These are phyloP conservation scores for Diospyros lotus DNA, from an alignment of 148 eudicot genomes.

Conservation along the genomic window DNA sequence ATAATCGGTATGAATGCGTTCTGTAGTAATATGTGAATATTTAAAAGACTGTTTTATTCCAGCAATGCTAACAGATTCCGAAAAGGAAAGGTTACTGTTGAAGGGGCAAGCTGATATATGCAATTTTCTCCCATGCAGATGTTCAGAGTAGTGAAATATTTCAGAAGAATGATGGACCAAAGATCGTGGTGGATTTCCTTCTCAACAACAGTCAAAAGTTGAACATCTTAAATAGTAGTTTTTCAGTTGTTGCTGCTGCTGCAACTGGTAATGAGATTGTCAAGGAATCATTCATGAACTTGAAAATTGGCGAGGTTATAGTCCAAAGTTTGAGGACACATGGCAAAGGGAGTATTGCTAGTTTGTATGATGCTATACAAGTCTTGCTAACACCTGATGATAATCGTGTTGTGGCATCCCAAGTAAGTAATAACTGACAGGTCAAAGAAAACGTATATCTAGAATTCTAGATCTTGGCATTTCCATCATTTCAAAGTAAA, in stretches of 20 bases:
- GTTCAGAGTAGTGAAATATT: slow-evolving; percentile 62
- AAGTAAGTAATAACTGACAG: slow-evolving; percentile 40
- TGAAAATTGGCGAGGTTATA: slow-evolving; percentile 70
- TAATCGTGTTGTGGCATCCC: slow-evolving; percentile 89
- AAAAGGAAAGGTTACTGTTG: background rate
- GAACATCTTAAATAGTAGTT: slow-evolving; percentile 52
- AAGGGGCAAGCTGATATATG: background rate
- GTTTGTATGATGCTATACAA: slow-evolving; percentile 69
- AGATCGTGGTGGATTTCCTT: slow-evolving; percentile 47
- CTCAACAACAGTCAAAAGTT: slow-evolving; percentile 29
- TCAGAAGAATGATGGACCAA: slow-evolving; percentile 65
- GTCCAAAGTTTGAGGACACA: slow-evolving; percentile 36
- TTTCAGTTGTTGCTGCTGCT: slow-evolving; percentile 79
- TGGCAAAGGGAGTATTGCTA: slow-evolving; percentile 38
- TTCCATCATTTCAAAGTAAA: background rate
- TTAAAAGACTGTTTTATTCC: too few species aligned
- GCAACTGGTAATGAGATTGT: slow-evolving; percentile 83
- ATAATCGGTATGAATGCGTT: background rate
- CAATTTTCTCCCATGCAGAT: slow-evolving; percentile 41
- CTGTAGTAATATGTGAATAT: background rate
- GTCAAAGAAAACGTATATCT: background rate
- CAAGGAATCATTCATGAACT: slow-evolving; percentile 78
- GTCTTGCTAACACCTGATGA: slow-evolving; percentile 84
- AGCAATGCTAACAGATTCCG: too few species aligned
- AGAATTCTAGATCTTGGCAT: background rate